phyloP scores from a whole-genome alignment of 2,329 filamentous ascomycete genomes.

The Calycina marina region DNA sequence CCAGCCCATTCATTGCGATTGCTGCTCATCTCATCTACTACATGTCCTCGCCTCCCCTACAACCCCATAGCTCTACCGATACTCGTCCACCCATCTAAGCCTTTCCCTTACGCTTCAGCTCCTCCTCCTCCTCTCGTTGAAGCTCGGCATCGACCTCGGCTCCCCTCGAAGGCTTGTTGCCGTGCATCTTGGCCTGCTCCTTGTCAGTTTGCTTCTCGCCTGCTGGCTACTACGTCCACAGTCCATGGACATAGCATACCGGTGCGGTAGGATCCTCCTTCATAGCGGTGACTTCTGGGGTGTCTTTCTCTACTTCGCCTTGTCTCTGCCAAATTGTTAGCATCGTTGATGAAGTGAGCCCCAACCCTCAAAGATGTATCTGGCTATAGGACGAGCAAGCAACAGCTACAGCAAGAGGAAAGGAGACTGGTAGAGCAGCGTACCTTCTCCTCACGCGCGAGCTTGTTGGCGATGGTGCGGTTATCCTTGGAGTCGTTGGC shows the following conservation, averaged over 20 bases:
- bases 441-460: slow-evolving; percentile 45
- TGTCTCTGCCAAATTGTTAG: slow-evolving; percentile 19
- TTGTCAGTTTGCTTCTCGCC: too few species aligned
- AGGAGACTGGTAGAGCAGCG: too few species aligned
- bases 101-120: slow-evolving; percentile 43
- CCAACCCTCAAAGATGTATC: background rate
- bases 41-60: too few species aligned
- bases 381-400: too few species aligned
- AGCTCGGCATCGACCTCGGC: slow-evolving; percentile 59
- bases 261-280: slow-evolving; percentile 41
- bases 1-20: too few species aligned
- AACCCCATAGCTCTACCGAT: too few species aligned
- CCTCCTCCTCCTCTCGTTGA: slow-evolving; percentile 51
- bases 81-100: slow-evolving; percentile 23
- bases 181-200: slow-evolving; percentile 43
- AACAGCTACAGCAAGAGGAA: too few species aligned
- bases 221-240: too few species aligned
- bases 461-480: slow-evolving; percentile 56
- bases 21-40: too few species aligned
- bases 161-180: slow-evolving; percentile 58
- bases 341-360: too few species aligned
- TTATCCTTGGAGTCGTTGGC: slow-evolving; percentile 62
- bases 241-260: slow-evolving; percentile 26
- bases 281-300: slow-evolving; percentile 13
- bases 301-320: slow-evolving; percentile 30